Evolutionary conservation across 768 basidiomycete genomes (phyloP).

Genomic region (Royoungia palumana): DNA sequence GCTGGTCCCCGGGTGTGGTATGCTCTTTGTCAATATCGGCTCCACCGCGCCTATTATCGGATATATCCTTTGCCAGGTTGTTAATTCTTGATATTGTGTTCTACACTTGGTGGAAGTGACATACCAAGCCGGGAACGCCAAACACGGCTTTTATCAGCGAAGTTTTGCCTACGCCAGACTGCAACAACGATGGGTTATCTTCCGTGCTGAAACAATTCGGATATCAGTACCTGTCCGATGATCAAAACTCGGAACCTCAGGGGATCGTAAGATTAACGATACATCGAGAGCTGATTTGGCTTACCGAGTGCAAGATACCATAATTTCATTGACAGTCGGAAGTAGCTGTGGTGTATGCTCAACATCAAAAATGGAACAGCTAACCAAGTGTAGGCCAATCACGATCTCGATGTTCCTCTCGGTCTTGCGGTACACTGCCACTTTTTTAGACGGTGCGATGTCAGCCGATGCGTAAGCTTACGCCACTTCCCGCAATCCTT

Average conservation of each 20-base stretch:
- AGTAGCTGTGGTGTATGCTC: neutral
- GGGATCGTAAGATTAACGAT: too few relatives aligned
- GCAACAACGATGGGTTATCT: too few relatives aligned
- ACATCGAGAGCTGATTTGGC: too few relatives aligned
- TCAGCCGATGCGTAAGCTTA: neutral
- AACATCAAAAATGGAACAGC: neutral
- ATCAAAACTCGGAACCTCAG: too few relatives aligned
- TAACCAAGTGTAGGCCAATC: neutral
- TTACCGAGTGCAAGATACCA: neutral
- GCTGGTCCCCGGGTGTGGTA: neutral
- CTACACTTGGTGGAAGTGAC: too few relatives aligned
- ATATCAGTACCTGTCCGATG: too few relatives aligned
- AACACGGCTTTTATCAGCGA: too few relatives aligned
- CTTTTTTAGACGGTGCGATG: neutral
- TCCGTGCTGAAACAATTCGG: too few relatives aligned
- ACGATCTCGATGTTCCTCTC: neutral
- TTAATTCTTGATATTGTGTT: too few relatives aligned
- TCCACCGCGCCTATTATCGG: neutral
- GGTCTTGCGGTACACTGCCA: neutral
- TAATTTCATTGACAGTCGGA: neutral
- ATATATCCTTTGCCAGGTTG: neutral
- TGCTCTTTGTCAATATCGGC: neutral
- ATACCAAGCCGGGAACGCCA: too few relatives aligned
- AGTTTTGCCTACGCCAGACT: too few relatives aligned
- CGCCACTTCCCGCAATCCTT: neutral